Base-by-base conservation (phyloP, 805 yeast species). In the Suhomyces sp. region DNA sequence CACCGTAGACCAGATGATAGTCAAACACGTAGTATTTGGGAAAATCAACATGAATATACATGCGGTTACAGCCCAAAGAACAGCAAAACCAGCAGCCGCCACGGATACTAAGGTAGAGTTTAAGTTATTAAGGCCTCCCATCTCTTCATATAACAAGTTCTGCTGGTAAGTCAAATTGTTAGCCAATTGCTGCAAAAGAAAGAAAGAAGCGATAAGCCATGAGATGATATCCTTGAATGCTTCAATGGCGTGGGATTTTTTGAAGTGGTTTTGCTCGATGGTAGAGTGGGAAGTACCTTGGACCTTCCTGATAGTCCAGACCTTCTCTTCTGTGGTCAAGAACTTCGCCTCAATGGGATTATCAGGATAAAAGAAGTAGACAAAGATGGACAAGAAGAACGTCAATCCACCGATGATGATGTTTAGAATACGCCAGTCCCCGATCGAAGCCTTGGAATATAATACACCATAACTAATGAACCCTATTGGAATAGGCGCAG, bases 381-480 rank as follows among this genome's bases (percentile, higher is more conserved):
- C 34, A 2, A 43, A 11, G 1, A 40, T 36, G 2, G 51, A 15
- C 31, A 44, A 34, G 5, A 49, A 17, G 15, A 77, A 58, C 0
- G 84, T 75, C 25, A 75, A 51, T 10, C 77, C 72, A 31, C 84
- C 87, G 35, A 74, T 66, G 32, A 78, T 71, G 21, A 79, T 69
- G 55, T 70, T 72, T 36, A 78, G 69, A 12, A 79, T 50, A 45
- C 74, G 72, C 83, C 85, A 81, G 9, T 60, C 58, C 2, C 51
- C 51, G 9, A 65, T 36, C 9, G 32, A 4, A 10, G 48, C 32
- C 9, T 40, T 30, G 4, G 56, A 51, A 40, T 55, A 54, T 21
- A 60, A 45, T 7, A 63, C 49, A 25, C 71, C 73, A 39, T 62
- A 68, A 15, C 68, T 65, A 33, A 74, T 70, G 47, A 74, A 72